Conservation (phyloP, 106 monocot genomes). For the Phalaenopsis equestris region DNA sequence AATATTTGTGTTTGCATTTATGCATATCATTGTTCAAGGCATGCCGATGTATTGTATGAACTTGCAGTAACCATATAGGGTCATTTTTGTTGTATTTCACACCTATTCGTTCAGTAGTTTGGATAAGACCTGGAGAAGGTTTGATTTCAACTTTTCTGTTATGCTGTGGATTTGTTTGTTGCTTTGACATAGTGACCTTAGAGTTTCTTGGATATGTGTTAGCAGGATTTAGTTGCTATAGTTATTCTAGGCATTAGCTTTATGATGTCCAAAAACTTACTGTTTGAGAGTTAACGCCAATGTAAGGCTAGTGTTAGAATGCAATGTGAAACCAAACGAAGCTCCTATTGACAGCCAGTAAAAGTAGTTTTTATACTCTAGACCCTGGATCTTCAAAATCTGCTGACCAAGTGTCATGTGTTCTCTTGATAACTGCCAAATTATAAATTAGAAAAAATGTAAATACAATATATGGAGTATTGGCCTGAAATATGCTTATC, state of each 20-base stretch:
- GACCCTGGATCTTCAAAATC: slow-evolving; percentile 20
- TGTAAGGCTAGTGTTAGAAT: slow-evolving; percentile 29
- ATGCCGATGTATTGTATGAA: too few relatives aligned
- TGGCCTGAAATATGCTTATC: too few relatives aligned
- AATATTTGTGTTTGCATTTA: too few relatives aligned
- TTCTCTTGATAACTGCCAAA: slow-evolving; percentile 18
- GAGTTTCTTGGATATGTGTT: slow-evolving; percentile 27
- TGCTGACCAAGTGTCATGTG: slow-evolving; percentile 27
- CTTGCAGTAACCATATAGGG: too few relatives aligned
- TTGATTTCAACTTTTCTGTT: background rate
- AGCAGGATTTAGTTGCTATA: background rate
- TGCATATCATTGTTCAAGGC: too few relatives aligned
- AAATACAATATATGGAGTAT: too few relatives aligned
- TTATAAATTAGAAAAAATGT: background rate
- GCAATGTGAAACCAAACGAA: slow-evolving; percentile 22
- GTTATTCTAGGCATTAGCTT: background rate
- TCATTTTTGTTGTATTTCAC: too few relatives aligned
- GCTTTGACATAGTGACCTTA: slow-evolving; percentile 25
- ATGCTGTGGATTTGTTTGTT: slow-evolving; percentile 2
- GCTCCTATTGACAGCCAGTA: slow-evolving; percentile 46
- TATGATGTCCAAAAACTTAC: slow-evolving; percentile 13
- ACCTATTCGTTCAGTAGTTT: too few relatives aligned
- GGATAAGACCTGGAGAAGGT: too few relatives aligned
- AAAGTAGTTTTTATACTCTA: slow-evolving; percentile 23
- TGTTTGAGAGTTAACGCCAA: slow-evolving; percentile 27